Conservation (phyloP, 192 early-diverging fungal genomes). For the Coemansia sp. region DNA sequence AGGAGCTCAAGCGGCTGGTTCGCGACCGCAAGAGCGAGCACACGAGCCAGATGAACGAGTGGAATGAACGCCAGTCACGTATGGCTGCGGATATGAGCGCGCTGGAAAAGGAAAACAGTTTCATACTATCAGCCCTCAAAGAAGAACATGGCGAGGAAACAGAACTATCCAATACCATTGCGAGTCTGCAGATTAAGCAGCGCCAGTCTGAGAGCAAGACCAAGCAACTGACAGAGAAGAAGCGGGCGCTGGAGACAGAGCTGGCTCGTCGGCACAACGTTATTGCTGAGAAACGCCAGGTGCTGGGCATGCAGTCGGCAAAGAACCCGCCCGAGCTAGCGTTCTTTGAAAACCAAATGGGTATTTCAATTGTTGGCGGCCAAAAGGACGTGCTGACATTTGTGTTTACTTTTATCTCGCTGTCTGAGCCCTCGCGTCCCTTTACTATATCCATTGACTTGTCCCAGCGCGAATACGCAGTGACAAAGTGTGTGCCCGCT, state of each 20-base stretch:
- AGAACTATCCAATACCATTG: slow-evolving; percentile 42
- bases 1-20: slow-evolving; percentile 47
- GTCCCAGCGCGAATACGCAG: slow-evolving; percentile 57
- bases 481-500: slow-evolving; percentile 56
- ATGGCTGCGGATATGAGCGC: slow-evolving; percentile 42
- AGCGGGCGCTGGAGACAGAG: slow-evolving; percentile 49
- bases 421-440: slow-evolving; percentile 54
- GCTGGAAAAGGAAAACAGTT: slow-evolving; percentile 40
- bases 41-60: slow-evolving; percentile 23
- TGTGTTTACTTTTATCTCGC: slow-evolving; percentile 65
- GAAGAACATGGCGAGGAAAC: slow-evolving; percentile 55
- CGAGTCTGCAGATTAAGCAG: slow-evolving; percentile 45
- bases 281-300: slow-evolving; percentile 50
- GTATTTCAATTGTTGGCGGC: slow-evolving; percentile 50
- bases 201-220: slow-evolving; percentile 37
- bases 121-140: slow-evolving; percentile 49
- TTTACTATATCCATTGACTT: slow-evolving; percentile 62
- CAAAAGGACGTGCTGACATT: slow-evolving; percentile 60
- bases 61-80: slow-evolving; percentile 25
- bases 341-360: slow-evolving; percentile 56
- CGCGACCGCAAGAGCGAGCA: slow-evolving; percentile 32
- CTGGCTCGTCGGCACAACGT: slow-evolving; percentile 55
- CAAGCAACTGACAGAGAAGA: slow-evolving; percentile 34
- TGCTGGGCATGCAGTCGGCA: slow-evolving; percentile 50
- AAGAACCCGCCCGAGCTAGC: slow-evolving; percentile 61